These are phyloP conservation scores for Pseudogymnoascus sp. DNA, from an alignment of 2,329 filamentous ascomycete genomes.

Conservation along the genomic window DNA sequence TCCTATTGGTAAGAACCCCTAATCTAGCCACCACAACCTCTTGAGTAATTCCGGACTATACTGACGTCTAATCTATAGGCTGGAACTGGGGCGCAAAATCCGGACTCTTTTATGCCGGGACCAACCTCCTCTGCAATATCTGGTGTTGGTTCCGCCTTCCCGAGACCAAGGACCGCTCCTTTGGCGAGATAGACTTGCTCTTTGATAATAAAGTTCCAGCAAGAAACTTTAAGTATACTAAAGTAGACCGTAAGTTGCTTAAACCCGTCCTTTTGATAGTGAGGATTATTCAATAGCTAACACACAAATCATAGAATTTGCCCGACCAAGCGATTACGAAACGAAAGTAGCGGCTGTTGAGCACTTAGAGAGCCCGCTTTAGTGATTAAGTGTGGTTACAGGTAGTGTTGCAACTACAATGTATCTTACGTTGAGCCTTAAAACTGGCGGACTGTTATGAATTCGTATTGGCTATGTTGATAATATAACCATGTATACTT, in stretches of 20 bases:
- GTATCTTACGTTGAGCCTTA: too few species aligned
- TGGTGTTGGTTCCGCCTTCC: slow-evolving; percentile 48
- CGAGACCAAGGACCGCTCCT: slow-evolving; percentile 69
- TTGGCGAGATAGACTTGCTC: slow-evolving; percentile 74
- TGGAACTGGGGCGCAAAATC: slow-evolving; percentile 28
- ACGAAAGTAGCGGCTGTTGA: not conserved
- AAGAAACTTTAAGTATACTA: slow-evolving; percentile 21
- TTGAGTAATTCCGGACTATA: not conserved
- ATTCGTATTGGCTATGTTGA: too few species aligned
- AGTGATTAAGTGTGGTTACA: too few species aligned
- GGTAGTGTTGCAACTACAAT: too few species aligned
- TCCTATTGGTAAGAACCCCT: slow-evolving; percentile 17
- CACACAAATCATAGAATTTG: not conserved
- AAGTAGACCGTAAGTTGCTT: slow-evolving; percentile 11
- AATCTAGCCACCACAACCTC: slow-evolving; percentile 9
- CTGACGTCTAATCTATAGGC: slow-evolving; percentile 11
- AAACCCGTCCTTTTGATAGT: not conserved
- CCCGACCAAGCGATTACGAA: not conserved
- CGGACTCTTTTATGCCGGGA: slow-evolving; percentile 25
- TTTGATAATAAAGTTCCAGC: slow-evolving; percentile 57
- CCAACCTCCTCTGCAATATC: slow-evolving; percentile 24
- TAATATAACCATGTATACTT: too few species aligned
- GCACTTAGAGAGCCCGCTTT: not conserved
- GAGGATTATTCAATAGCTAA: not conserved
- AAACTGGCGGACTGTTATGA: too few species aligned